Base-by-base conservation (phyloP, 768 basidiomycete genomes). In the Boletus subparvulus region DNA sequence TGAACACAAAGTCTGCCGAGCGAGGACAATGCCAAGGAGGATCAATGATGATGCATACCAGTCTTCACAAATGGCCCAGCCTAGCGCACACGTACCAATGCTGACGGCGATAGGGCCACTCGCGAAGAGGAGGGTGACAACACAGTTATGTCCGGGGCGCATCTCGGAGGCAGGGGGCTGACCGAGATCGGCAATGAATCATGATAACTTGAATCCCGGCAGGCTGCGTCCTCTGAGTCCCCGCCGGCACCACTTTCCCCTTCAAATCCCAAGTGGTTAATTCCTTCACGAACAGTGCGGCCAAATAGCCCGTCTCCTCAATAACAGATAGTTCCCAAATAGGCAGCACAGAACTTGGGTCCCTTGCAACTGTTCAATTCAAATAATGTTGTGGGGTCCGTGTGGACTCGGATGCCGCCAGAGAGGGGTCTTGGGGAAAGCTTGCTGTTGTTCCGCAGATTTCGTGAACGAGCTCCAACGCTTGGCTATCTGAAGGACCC, bases 271-370 rank as follows among this genome's bases (percentile, higher is more conserved):
- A 61, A 16, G 61, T 14, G 2, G 36, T 12, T 16, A 64, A 66
- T 40, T 51, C 56, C 8, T 57, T 56, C 56, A 60, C 50, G 32
- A 36, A 85, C 75, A 73, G 88, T 83, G 41, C 72, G 78, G 21
- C 90, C 83, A 64, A 81, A 69, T 19, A 83, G 73, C 51, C 81
- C 75, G 65, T 81, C 77, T 36, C 70, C 63, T n/a, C 70, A 6
- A 73, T 64, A 69, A 58, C 76, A 78, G 60, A n/a, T n/a, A n/a
- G n/a, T 89, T 69, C 69, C 87, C 79, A 45, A 92, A 73, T 28
- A 84, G 59, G 91, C 85, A 0, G 88, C 83, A 54, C 90, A 84
- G 70, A 82, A 92, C 65, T 90, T 92, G 47, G 88, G 88, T 3
- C 72, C 73, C 7, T 48, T 54, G 44, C 35, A 52, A 2, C 56